Evolutionary conservation across 2,329 filamentous ascomycete genomes (phyloP), one percentile per base, ranked within the genome.

Genomic region (Lachnellula willkommii): DNA sequence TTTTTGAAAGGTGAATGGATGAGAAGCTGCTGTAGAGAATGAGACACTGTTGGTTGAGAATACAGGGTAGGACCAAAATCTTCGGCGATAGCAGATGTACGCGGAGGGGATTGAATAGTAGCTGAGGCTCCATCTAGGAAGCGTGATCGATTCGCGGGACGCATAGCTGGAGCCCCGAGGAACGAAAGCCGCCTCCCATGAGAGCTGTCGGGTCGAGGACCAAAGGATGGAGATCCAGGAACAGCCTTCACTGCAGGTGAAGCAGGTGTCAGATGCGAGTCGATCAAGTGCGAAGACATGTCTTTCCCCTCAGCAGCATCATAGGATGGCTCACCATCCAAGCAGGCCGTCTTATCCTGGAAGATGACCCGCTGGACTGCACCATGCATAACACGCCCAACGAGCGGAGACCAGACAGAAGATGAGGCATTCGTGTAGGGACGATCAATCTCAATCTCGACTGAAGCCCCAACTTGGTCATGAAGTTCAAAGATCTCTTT

Each of bases 1-100:
- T 89, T 85, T 75, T 92, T 95, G 80, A 97, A 96, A 0, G 87
- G 82, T 2, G 92, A 96, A 53, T 83, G 84, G 28, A 87, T 80
- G 22, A 97, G 78, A 47, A 96, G 79, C 58, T 90, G 81, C 49
- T 83, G 78, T 35, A 97, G 75, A 5, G 84, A 82, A 36, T 86
- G 78, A 56, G 79, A 79, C 20, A 80, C 73, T 5, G 78, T 72
- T 22, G 79, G 75, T 53, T 81, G 77, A 53, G 77, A 65, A 32
- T 80, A 76, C 37, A 78, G 68, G 5, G 76, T 70, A 40, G 76
- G 68, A 35, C 71, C 72, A 40, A 81, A 73, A 17, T 79, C 77
- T 8, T 80, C 77, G n/a, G 73, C 57, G 7, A 69, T 60, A 12
- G 67, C 63, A 43, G 65, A 68, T 36, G 28, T 57, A 53, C 40